Percentiles rank a stretch among this genome's conserved stretches.
phyloP scores from a whole-genome alignment of 192 early-diverging fungal genomes.

The Gaertneriomyces semiglobifer region DNA sequence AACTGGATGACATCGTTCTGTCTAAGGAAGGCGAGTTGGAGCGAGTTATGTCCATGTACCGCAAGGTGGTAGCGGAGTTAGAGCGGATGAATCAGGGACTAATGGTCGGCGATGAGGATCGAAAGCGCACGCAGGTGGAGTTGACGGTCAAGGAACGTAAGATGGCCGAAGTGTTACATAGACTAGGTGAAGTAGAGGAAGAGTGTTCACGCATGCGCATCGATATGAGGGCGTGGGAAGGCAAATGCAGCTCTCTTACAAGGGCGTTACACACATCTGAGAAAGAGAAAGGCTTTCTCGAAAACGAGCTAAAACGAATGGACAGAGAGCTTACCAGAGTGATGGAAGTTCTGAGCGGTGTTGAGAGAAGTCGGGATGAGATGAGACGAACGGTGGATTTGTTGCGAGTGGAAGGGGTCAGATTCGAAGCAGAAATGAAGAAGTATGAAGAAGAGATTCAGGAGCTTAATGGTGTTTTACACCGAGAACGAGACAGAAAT shows the following conservation, averaged over 20 bases:
- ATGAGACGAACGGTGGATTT: too few relatives aligned
- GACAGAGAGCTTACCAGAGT: constrained; percentile 32
- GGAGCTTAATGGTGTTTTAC: too few relatives aligned
- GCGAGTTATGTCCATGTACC: constrained; percentile 42
- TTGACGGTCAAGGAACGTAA: constrained; percentile 48
- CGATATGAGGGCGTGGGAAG: constrained; percentile 45
- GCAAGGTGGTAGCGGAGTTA: constrained; percentile 46
- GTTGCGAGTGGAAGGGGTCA: too few relatives aligned
- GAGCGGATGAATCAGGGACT: constrained; percentile 30
- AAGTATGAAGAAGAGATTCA: too few relatives aligned
- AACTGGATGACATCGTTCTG: constrained; percentile 45
- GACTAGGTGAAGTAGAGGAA: constrained; percentile 33
- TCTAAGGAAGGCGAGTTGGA: constrained; percentile 49
- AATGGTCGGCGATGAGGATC: constrained; percentile 9
- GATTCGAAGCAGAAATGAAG: too few relatives aligned
- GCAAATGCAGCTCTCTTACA: constrained; percentile 41
- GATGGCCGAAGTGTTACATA: constrained; percentile 39
- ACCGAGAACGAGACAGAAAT: too few relatives aligned
- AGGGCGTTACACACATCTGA: constrained; percentile 30
- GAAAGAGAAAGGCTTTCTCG: constrained; percentile 36
- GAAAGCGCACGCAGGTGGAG: constrained; percentile 46
- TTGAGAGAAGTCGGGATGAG: too few relatives aligned
- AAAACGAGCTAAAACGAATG: constrained; percentile 42
- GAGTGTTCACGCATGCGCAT: constrained; percentile 37
- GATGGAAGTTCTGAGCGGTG: too few relatives aligned